These are phyloP conservation scores for Volvariella surrecta DNA, from an alignment of 1,284 basidiomycete species.

Conservation along the genomic window DNA sequence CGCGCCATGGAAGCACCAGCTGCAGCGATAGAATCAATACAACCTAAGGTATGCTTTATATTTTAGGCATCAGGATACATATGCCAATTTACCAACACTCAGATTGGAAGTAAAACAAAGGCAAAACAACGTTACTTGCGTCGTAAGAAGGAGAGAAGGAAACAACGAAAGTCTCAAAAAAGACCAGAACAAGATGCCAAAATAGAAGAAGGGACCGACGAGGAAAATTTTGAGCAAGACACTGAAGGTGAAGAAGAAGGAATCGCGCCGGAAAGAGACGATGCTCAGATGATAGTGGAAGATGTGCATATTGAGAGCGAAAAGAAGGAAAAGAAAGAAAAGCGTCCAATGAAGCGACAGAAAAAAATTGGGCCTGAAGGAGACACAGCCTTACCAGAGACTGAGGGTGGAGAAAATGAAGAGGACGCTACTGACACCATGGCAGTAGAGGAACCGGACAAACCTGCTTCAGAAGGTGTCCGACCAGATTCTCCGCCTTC, in stretches of 20 bases:
- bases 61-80: too few species aligned
- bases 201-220: conserved; percentile 6
- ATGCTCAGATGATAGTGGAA: background rate
- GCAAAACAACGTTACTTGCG: conserved; percentile 60
- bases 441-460: conserved; percentile 9
- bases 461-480: conserved; percentile 12
- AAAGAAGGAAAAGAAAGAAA: conserved; percentile 15
- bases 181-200: conserved; percentile 8
- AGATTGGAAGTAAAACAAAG: conserved; percentile 32
- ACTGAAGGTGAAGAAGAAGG: background rate
- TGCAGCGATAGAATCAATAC: too few species aligned
- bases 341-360: conserved; percentile 33
- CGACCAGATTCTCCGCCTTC: conserved; percentile 13
- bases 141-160: conserved; percentile 55
- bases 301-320: conserved; percentile 5
- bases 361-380: conserved; percentile 19
- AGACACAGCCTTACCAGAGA: conserved; percentile 14
- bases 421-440: conserved; percentile 14
- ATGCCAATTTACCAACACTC: too few species aligned
- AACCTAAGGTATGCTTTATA: too few species aligned
- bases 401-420: conserved; percentile 11
- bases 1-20: too few species aligned
- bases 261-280: background rate
- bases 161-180: conserved; percentile 32
- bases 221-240: conserved; percentile 7